Percentiles rank a stretch among this genome's conserved stretches.
phyloP scores from a whole-genome alignment of 2,329 filamentous ascomycete genomes.

The Microsporum canis region DNA sequence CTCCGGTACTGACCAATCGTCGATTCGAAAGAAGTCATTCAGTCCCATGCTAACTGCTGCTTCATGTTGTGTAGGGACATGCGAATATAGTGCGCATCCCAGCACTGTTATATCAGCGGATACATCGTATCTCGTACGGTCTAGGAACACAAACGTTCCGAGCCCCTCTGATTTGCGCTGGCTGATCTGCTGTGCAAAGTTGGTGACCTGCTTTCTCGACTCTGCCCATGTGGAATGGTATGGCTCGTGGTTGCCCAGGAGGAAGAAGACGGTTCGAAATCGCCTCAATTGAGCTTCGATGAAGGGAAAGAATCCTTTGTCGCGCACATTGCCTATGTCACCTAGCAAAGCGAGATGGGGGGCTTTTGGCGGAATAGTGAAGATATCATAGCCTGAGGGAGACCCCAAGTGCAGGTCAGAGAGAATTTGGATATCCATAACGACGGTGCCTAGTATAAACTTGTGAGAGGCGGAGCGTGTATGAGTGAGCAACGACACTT shows the following conservation, averaged over 20 bases:
- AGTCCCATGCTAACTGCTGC: constrained; percentile 34
- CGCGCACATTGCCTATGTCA: constrained; percentile 43
- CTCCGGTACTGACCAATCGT: constrained; percentile 25
- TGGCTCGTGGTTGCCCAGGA: constrained; percentile 49
- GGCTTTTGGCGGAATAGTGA: constrained; percentile 38
- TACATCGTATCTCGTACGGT: constrained; percentile 31
- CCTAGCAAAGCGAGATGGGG: constrained; percentile 46
- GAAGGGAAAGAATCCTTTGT: constrained; percentile 38
- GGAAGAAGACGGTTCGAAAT: constrained; percentile 42
- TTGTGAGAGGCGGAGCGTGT: neutral
- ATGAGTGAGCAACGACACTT: too few relatives aligned
- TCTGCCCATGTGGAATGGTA: constrained; percentile 29
- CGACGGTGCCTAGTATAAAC: neutral
- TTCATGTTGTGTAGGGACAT: constrained; percentile 29
- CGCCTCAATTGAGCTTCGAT: constrained; percentile 38
- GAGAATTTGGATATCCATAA: constrained; percentile 28
- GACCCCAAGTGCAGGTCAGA: constrained; percentile 49
- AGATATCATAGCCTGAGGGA: constrained; percentile 41
- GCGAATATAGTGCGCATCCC: constrained; percentile 43
- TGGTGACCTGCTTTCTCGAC: constrained; percentile 15
- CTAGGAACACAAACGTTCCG: constrained; percentile 33
- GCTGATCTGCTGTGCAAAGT: constrained; percentile 19
- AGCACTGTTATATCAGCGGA: constrained; percentile 30
- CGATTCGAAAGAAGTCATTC: constrained; percentile 44
- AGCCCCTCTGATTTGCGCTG: constrained; percentile 10